Percentiles rank a stretch among this genome's conserved stretches.
Evolutionary conservation across 768 basidiomycete genomes (phyloP).

Genomic region (Pilatotrama ljubarskyi): DNA sequence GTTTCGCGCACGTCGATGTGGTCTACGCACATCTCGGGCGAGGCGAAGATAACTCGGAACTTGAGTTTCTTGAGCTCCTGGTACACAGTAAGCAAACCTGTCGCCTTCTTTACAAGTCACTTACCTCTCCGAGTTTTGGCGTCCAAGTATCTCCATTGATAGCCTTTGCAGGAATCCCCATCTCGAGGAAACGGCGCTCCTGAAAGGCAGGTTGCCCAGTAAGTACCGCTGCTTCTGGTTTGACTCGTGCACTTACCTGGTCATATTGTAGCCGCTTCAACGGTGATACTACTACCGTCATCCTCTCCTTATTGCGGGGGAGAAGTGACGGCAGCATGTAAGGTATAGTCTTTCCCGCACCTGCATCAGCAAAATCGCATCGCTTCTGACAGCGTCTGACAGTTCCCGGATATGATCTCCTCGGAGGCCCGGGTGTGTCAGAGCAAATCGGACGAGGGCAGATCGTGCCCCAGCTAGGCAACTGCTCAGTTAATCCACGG

Average conservation of each 20-base stretch:
- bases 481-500: no score
- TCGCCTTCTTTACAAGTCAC: background rate
- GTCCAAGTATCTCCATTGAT: background rate
- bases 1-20: conserved; percentile 15
- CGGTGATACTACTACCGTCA: no score
- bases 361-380: no score
- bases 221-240: background rate
- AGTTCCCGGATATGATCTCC: no score
- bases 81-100: background rate
- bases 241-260: conserved; percentile 28
- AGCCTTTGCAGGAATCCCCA: background rate
- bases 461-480: no score
- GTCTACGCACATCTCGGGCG: conserved; percentile 29
- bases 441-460: no score
- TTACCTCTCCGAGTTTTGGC: no score
- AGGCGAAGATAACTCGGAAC: conserved; percentile 22
- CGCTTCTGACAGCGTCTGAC: no score
- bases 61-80: background rate
- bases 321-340: no score
- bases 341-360: no score
- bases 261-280: conserved; percentile 28
- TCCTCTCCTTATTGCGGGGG: no score
- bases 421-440: no score
- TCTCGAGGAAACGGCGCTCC: background rate
- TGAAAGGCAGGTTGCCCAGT: background rate